Percentiles rank a stretch among this genome's conserved stretches.
Evolutionary conservation across 208 protist genomes (phyloP).

Genomic region (Spongospora subterranea): DNA sequence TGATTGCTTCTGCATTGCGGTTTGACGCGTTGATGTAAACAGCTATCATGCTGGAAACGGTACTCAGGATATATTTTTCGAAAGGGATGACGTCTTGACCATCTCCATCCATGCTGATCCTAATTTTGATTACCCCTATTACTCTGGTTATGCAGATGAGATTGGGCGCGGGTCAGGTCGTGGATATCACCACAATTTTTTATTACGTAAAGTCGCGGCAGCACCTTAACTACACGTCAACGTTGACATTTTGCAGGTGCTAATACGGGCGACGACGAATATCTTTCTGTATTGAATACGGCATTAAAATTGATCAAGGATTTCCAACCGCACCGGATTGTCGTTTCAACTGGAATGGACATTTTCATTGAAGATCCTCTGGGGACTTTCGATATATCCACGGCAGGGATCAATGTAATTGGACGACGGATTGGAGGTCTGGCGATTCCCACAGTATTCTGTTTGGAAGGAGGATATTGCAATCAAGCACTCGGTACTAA

Average conservation of each 20-base stretch:
- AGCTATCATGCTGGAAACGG: slow-evolving; percentile 50
- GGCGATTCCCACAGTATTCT: background rate
- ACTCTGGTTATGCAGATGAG: slow-evolving; percentile 43
- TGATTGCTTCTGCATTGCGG: background rate
- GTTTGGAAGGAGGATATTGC: slow-evolving; percentile 32
- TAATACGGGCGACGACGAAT: background rate
- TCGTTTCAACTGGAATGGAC: slow-evolving; percentile 32
- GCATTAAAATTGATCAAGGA: background rate
- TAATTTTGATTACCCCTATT: slow-evolving; percentile 35
- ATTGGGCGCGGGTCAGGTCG: background rate
- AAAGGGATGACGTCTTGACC: slow-evolving; percentile 14
- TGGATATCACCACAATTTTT: slow-evolving; percentile 50
- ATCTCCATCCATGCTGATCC: slow-evolving; percentile 31
- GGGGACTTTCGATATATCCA: slow-evolving; percentile 26
- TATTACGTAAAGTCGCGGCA: background rate
- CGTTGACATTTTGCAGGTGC: slow-evolving; percentile 1
- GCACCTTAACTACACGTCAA: background rate
- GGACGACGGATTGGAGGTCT: background rate
- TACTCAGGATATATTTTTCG: slow-evolving; percentile 39
- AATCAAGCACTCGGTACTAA: background rate
- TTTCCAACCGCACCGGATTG: background rate
- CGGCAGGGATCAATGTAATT: slow-evolving; percentile 21
- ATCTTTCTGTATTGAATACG: background rate
- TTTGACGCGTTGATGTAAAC: background rate
- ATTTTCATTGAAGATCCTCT: slow-evolving; percentile 28